Base-by-base conservation (phyloP, 768 basidiomycete species). In the Trametes punicea region DNA sequence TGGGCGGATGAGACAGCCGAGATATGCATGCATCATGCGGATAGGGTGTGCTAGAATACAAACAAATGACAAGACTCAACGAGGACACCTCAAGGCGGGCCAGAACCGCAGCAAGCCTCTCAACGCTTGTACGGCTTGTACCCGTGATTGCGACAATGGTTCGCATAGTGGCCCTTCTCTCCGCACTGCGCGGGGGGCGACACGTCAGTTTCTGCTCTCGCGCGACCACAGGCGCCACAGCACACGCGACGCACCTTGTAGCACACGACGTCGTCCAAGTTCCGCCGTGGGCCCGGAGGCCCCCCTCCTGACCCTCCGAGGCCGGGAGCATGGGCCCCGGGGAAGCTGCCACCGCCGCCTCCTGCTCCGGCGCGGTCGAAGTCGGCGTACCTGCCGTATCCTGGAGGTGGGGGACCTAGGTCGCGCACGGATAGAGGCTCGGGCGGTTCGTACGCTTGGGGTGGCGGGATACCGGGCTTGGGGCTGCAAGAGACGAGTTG, bases 81-180 rank as follows among this genome's bases (percentile, higher is more conserved):
- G 25, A n/a, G 15, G 20, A 11, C 21, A 26, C 25, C 46, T n/a
- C 47, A 13, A 11, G 7, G 13, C 49, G 50, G n/a, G 8, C 47
- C 40, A 23, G 10, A 38, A 30, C 26, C 6, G 11, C n/a, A 3
- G 18, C 21, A 25, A 44, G 20, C 29, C 39, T 20, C 30, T 52
- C 39, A 57, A 42, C 63, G 63, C 49, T 61, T 64, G 56, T 57
- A 57, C 25, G 56, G 53, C 58, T 60, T 62, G 55, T 64, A 93
- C 21, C 42, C 42, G 68, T 93, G 94, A 53, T 89, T 76, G 69
- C 94, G 94, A 71, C 95, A 97, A 64, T 90, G 85, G 68, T 97
- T 96, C 18, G 95, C 95, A 67, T 96, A 96, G 68, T 98, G 96
- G 1, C 96, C 96, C 62, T 88, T 87, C 70, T 92, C 86, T 33